A percentile compares a stretch with the other conserved stretches of the same genome.
phyloP scores from a whole-genome alignment of 495 filamentous ascomycete genomes.

The Bombardia bombarda region DNA sequence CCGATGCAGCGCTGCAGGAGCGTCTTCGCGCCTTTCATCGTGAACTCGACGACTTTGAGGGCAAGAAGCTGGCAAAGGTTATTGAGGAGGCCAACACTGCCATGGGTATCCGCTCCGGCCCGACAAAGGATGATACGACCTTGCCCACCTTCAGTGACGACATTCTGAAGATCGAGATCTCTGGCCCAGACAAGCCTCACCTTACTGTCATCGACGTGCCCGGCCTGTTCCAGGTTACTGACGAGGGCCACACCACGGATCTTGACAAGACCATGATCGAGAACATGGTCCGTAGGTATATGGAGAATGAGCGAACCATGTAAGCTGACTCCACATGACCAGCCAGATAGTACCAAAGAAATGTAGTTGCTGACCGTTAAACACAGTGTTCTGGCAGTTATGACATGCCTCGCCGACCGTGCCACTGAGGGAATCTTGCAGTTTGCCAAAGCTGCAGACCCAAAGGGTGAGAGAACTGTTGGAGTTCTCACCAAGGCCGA shows the following conservation, averaged over 20 bases:
- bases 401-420: constrained; percentile 51
- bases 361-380: neutral
- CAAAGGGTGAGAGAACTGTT: constrained; percentile 41
- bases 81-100: constrained; percentile 30
- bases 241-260: constrained; percentile 9
- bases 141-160: constrained; percentile 44
- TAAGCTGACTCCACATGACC: constrained; percentile 1
- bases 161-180: constrained; percentile 51
- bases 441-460: constrained; percentile 42
- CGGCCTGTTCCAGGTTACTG: constrained; percentile 11
- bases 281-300: constrained; percentile 8
- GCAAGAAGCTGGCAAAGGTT: constrained; percentile 17
- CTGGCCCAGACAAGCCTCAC: constrained; percentile 35
- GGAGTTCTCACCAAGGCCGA: constrained; percentile 57
- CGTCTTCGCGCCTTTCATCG: constrained; percentile 10
- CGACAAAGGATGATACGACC: constrained; percentile 10
- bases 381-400: constrained; percentile 40
- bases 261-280: constrained; percentile 8
- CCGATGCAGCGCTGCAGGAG: neutral
- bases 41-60: constrained; percentile 12
- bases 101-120: constrained; percentile 34
- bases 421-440: constrained; percentile 52
- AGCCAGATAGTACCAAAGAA: neutral
- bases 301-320: constrained; percentile 15
- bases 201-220: constrained; percentile 19